Evolutionary conservation across 2,329 filamentous ascomycete species (phyloP).

Genomic region (Alternaria angustiovoidea): DNA sequence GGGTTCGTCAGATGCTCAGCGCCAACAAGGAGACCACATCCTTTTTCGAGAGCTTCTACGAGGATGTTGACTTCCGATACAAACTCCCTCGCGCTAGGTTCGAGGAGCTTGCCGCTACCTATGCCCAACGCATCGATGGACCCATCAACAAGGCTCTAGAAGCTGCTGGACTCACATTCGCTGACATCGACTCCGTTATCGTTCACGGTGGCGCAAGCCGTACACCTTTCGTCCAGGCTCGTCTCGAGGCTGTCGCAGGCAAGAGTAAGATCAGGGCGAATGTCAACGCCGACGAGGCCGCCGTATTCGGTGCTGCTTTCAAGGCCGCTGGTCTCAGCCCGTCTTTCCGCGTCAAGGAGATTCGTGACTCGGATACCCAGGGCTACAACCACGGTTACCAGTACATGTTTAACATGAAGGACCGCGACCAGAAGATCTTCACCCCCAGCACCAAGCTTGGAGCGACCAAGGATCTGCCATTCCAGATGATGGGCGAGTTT

Average conservation of each 20-base stretch:
- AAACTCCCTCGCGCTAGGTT: constrained; percentile 83
- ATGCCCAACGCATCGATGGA: constrained; percentile 71
- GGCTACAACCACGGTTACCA: constrained; percentile 78
- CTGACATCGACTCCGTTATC: constrained; percentile 87
- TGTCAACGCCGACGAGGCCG: constrained; percentile 96
- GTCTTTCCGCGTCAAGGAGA: constrained; percentile 98
- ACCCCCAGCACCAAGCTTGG: constrained; percentile 78
- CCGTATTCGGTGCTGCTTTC: constrained; percentile 95
- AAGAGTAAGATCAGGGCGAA: constrained; percentile 86
- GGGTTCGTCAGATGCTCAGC: constrained; percentile 85
- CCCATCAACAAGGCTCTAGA: constrained; percentile 79
- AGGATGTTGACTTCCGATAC: constrained; percentile 93
- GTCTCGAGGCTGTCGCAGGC: constrained; percentile 78
- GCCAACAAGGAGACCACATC: constrained; percentile 84
- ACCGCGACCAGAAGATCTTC: constrained; percentile 83
- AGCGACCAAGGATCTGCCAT: constrained; percentile 81
- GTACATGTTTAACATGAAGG: constrained; percentile 74
- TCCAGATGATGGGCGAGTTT: constrained; percentile 85
- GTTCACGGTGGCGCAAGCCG: constrained; percentile 89
- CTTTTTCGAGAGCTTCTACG: constrained; percentile 87
- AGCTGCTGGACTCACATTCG: constrained; percentile 74
- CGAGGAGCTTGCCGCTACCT: constrained; percentile 75
- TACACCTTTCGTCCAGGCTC: constrained; percentile 92
- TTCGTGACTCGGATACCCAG: constrained; percentile 79
- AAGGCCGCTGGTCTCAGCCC: constrained; percentile 91